Percentiles rank a stretch among this genome's conserved stretches.
phyloP scores from a whole-genome alignment of 2,329 filamentous ascomycete genomes.

The Curvularia hawaiiensis region DNA sequence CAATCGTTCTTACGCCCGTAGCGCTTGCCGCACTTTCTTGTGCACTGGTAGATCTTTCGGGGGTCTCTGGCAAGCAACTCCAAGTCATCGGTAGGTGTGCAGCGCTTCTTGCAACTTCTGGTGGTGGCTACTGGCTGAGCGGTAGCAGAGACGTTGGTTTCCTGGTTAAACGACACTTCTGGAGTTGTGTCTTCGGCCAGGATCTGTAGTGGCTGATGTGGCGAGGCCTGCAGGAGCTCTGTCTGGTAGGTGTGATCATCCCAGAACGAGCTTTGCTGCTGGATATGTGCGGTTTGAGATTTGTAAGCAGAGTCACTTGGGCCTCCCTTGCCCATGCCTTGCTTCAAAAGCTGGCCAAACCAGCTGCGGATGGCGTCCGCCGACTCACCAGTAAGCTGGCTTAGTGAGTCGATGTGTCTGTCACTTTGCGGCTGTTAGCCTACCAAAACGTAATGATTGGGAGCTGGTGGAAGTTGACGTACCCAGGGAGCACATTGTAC shows the following conservation, averaged over 20 bases:
- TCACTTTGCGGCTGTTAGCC: conserved; percentile 28
- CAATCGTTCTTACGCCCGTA: conserved; percentile 48
- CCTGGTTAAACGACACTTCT: conserved; percentile 23
- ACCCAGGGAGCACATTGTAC: conserved; percentile 43
- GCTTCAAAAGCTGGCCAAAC: conserved; percentile 45
- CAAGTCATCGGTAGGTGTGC: conserved; percentile 39
- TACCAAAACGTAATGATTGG: background rate
- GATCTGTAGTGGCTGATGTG: conserved; percentile 15
- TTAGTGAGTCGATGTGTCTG: conserved; percentile 43
- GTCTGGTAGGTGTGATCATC: conserved; percentile 23
- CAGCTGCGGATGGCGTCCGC: conserved; percentile 41
- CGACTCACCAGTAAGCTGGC: conserved; percentile 44
- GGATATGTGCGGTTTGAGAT: conserved; percentile 42
- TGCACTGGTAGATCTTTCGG: conserved; percentile 48
- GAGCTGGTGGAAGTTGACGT: background rate
- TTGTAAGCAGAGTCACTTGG: conserved; percentile 45
- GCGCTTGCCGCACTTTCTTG: conserved; percentile 45
- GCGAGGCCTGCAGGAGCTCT: conserved; percentile 20
- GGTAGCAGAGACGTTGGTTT: conserved; percentile 24
- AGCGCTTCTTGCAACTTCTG: conserved; percentile 43
- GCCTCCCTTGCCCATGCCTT: conserved; percentile 38
- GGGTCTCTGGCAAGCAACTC: conserved; percentile 38
- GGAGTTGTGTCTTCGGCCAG: conserved; percentile 18
- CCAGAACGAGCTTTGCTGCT: conserved; percentile 31
- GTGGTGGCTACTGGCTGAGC: conserved; percentile 21